Evolutionary conservation across 768 basidiomycete genomes (phyloP).

Genomic region (Chalciporus chontae): DNA sequence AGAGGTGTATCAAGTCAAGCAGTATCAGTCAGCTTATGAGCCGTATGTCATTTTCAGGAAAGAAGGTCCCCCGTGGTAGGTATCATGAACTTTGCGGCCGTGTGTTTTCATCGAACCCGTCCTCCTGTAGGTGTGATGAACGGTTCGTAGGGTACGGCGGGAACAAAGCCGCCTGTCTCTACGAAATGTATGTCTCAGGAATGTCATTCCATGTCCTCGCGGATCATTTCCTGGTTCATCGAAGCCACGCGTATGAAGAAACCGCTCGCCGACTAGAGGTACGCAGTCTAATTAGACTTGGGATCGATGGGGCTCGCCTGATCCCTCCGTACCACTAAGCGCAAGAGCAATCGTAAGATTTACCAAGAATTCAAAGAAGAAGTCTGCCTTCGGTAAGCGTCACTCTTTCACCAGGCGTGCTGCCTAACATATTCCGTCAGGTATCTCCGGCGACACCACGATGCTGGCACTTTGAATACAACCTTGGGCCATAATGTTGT

Average conservation of each 20-base stretch:
- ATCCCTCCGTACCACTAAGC: slow-evolving; percentile 34
- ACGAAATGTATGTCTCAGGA: slow-evolving; percentile 87
- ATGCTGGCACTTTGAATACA: slow-evolving; percentile 47
- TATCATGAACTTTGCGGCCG: not conserved
- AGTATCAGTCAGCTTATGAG: slow-evolving; percentile 83
- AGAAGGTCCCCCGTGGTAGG: slow-evolving; percentile 70
- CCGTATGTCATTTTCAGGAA: slow-evolving; percentile 84
- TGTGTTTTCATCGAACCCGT: not conserved
- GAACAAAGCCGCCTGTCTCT: slow-evolving; percentile 90
- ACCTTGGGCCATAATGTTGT: slow-evolving; percentile 51
- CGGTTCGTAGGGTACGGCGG: slow-evolving; percentile 89
- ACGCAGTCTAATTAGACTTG: not conserved
- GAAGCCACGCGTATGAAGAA: slow-evolving; percentile 82
- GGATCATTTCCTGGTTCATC: slow-evolving; percentile 88
- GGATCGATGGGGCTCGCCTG: not conserved
- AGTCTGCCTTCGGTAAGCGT: slow-evolving; percentile 55
- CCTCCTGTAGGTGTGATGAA: slow-evolving; percentile 77
- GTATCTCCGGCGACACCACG: slow-evolving; percentile 60
- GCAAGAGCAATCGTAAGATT: slow-evolving; percentile 71
- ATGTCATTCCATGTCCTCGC: slow-evolving; percentile 79
- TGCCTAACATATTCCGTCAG: slow-evolving; percentile 29
- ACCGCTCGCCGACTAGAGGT: slow-evolving; percentile 69
- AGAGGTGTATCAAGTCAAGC: slow-evolving; percentile 69
- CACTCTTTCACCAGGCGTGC: not conserved
- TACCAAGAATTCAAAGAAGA: slow-evolving; percentile 81